Conservation (phyloP, 1,139 yeast species). For the Pichia sp. region DNA sequence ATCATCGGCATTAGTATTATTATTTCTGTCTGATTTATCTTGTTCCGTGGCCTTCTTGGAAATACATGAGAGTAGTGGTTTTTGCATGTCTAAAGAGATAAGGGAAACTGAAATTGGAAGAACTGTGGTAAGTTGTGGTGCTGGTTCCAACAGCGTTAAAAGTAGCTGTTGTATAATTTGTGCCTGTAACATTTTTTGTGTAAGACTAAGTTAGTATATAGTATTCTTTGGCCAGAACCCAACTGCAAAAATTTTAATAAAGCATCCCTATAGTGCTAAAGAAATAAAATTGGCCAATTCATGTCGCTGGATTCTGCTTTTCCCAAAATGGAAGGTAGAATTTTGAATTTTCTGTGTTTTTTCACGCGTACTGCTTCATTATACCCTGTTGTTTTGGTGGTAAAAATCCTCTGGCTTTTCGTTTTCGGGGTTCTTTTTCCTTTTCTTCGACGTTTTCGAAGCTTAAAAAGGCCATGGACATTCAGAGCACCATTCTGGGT, state of each 20-base stretch:
- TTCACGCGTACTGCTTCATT: not conserved
- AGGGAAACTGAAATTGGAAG: constrained; percentile 11
- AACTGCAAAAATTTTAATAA: no score
- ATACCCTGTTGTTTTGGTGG: not conserved
- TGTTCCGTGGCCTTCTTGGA: constrained; percentile 10
- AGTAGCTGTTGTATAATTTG: constrained; percentile 8
- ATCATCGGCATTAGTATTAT: not conserved
- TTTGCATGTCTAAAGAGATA: constrained; percentile 6
- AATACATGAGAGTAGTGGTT: constrained; percentile 13
- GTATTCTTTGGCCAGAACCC: not conserved
- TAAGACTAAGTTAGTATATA: no score
- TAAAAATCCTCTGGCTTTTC: not conserved
- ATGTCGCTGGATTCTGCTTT: not conserved
- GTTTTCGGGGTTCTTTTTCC: not conserved
- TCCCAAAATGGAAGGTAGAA: not conserved
- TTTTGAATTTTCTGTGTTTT: not conserved
- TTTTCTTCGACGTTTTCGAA: not conserved
- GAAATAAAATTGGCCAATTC: not conserved
- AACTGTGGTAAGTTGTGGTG: constrained; percentile 3
- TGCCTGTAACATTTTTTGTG: constrained; percentile 5
- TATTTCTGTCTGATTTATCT: not conserved
- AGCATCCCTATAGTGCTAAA: no score
- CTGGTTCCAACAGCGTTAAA: constrained; percentile 9
- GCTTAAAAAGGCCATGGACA: not conserved
- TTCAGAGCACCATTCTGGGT: not conserved